Percentiles rank a stretch among this genome's conserved stretches.
phyloP scores from a whole-genome alignment of 2,329 filamentous ascomycete genomes.

The Stemphylium vesicarium region DNA sequence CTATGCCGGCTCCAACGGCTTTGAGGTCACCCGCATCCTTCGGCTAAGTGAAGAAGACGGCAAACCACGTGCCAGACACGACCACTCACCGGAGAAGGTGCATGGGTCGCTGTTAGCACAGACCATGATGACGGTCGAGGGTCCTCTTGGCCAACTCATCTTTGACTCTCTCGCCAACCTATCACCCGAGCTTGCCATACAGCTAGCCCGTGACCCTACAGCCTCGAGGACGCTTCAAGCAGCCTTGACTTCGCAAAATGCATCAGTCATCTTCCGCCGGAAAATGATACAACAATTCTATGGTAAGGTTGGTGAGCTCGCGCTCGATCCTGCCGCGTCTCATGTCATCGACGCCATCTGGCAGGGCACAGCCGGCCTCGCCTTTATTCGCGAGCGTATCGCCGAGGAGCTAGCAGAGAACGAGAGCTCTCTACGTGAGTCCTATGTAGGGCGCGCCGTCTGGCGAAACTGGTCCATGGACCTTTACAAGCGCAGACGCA shows the following conservation, averaged over 20 bases:
- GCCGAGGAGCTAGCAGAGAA: slow-evolving; percentile 66
- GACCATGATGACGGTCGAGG: slow-evolving; percentile 76
- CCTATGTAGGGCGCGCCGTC: slow-evolving; percentile 68
- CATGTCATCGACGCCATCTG: slow-evolving; percentile 73
- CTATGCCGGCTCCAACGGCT: slow-evolving; percentile 58
- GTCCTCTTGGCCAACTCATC: slow-evolving; percentile 71
- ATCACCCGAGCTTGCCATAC: slow-evolving; percentile 59
- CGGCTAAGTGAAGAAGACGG: slow-evolving; percentile 58
- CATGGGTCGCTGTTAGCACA: slow-evolving; percentile 86
- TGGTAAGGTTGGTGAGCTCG: slow-evolving; percentile 65
- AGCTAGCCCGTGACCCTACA: slow-evolving; percentile 68
- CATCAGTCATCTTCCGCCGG: slow-evolving; percentile 64
- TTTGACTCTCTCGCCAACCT: slow-evolving; percentile 64
- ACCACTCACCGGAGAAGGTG: slow-evolving; percentile 61
- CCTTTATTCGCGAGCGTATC: slow-evolving; percentile 71
- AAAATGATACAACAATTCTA: slow-evolving; percentile 69
- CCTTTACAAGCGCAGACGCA: slow-evolving; percentile 67
- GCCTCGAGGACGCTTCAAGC: slow-evolving; percentile 69
- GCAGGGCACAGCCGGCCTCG: slow-evolving; percentile 66
- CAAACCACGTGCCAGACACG: slow-evolving; percentile 36
- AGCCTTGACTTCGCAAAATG: slow-evolving; percentile 62
- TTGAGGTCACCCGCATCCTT: slow-evolving; percentile 66
- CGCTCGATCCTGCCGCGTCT: slow-evolving; percentile 67
- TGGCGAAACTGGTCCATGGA: slow-evolving; percentile 80
- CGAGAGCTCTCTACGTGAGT: slow-evolving; percentile 68